Conservation (phyloP, 768 basidiomycete genomes). For the Lentinula lateritia region DNA sequence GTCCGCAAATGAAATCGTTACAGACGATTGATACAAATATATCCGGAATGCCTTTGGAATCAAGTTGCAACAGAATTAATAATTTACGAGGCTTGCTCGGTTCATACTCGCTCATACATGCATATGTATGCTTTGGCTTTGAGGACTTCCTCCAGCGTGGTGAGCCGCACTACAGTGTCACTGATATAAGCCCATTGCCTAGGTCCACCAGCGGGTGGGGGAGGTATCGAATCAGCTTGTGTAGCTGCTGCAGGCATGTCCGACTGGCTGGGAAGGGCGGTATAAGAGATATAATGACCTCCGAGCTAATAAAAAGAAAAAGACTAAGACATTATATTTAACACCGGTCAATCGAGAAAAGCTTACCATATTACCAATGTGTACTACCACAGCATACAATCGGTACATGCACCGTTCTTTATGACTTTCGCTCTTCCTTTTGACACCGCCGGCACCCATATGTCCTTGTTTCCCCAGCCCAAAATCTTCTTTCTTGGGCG, state of each 20-base stretch:
- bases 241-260: conserved; percentile 5
- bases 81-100: neutral
- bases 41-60: neutral
- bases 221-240: conserved; percentile 7
- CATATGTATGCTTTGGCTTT: conserved; percentile 90
- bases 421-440: conserved; percentile 15
- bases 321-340: conserved; percentile 4
- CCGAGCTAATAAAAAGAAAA: conserved; percentile 50
- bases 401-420: conserved; percentile 53
- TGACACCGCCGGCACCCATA: neutral
- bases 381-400: conserved; percentile 78
- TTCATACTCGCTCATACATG: conserved; percentile 78
- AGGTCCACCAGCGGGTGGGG: conserved; percentile 3
- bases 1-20: neutral
- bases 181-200: conserved; percentile 91
- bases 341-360: neutral
- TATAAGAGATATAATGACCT: conserved; percentile 87
- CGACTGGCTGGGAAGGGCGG: conserved; percentile 51
- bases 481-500: conserved; percentile 72
- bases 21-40: neutral
- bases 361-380: conserved; percentile 82
- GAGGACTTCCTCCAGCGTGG: conserved; percentile 83
- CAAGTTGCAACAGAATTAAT: neutral
- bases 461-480: conserved; percentile 35
- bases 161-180: conserved; percentile 78